These are phyloP conservation scores for Cutaneotrichosporon sp. DNA, from an alignment of 1,284 basidiomycete genomes.

Conservation along the genomic window DNA sequence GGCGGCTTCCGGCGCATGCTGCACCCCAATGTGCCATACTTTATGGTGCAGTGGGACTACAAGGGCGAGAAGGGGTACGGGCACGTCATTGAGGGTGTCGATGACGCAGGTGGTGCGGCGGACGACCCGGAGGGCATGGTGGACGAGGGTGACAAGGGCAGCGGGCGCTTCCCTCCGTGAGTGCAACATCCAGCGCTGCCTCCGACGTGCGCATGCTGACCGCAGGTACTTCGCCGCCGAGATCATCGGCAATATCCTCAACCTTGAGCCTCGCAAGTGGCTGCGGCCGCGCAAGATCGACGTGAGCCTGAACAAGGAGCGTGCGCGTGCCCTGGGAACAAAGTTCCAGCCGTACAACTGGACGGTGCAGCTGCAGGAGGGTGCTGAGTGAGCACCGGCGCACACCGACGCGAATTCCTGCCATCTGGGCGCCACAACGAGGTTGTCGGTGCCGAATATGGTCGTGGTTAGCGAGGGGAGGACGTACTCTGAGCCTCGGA, in stretches of 20 bases:
- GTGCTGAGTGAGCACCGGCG: background rate
- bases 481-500: background rate
- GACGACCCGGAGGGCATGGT: conserved; percentile 64
- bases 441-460: background rate
- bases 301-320: conserved; percentile 66
- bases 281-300: conserved; percentile 75
- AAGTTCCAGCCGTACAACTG: conserved; percentile 54
- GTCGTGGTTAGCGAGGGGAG: background rate
- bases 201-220: too few relatives aligned
- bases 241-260: conserved; percentile 89
- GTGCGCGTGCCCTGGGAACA: conserved; percentile 59
- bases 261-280: conserved; percentile 86
- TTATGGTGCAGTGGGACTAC: conserved; percentile 97
- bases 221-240: conserved; percentile 89
- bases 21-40: conserved; percentile 96
- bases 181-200: too few relatives aligned
- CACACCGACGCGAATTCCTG: background rate
- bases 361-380: conserved; percentile 43
- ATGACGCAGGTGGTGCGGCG: conserved; percentile 64
- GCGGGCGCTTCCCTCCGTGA: conserved; percentile 82
- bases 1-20: conserved; percentile 89
- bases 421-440: too few relatives aligned
- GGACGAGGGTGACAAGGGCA: conserved; percentile 83
- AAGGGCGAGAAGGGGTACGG: conserved; percentile 97
- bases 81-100: conserved; percentile 89